Base-by-base conservation (phyloP, 495 filamentous ascomycete genomes). In the Daldinia caldariorum region DNA sequence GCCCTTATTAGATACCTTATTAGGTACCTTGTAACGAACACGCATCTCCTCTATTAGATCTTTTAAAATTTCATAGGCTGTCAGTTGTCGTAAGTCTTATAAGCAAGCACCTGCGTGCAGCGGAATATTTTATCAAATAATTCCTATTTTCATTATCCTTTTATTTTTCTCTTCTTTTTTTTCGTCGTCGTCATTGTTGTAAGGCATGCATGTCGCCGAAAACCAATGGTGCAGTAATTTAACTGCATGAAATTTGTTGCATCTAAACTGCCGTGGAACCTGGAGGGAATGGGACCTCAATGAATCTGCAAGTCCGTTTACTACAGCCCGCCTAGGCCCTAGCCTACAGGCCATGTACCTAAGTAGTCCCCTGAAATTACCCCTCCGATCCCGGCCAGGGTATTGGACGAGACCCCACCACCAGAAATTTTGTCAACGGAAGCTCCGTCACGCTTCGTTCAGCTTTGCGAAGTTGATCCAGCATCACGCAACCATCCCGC, bases 301-400 rank as follows among this genome's bases (percentile, higher is more conserved):
- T 26, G 26, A 26, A 14, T 53, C 20, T 53, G 49, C 49, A 31
- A 53, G 5, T 20, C 14, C 18, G 35, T 57, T 57, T 57, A 34
- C 43, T 47, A 16, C 18, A 47, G 18, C 26, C 26, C 3, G 26
- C 26, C n/a, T n/a, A n/a, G n/a, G n/a, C n/a, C n/a, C n/a, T n/a
- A n/a, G n/a, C n/a, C n/a, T n/a, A n/a, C n/a, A n/a, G n/a, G n/a
- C n/a, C n/a, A n/a, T 12, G 8, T 35, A 57, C 16, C n/a, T 9
- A 39, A 14, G 32, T 13, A 37, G 9, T 18, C 49, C 49, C 49
- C 49, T 53, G 22, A 32, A 32, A 53, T 31, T 31, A 53, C 55
- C 54, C 37, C 66, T 69, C 66, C 66, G 66, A 69, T 69, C 66
- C 54, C 66, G 66, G 66, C 66, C 58, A 69, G 64, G 43, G 31